Conservation (phyloP, 495 filamentous ascomycete species). For the Tuber aestivum region DNA sequence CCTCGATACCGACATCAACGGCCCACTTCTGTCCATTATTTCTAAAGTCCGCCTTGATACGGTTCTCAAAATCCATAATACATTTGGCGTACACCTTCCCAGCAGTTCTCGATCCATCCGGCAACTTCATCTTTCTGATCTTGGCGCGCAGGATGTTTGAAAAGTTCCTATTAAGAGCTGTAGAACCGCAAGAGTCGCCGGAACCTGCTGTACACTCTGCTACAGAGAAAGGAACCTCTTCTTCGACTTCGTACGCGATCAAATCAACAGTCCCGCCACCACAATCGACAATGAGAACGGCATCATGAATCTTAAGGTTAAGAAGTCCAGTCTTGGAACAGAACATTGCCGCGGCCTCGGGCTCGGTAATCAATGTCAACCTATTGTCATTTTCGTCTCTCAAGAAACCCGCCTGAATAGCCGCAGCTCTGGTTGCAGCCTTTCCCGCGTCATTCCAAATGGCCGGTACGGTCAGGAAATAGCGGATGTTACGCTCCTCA, state of each 20-base stretch:
- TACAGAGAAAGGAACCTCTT: conserved; percentile 70
- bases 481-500: conserved; percentile 71
- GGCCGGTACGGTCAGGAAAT: conserved; percentile 70
- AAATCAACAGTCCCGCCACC: conserved; percentile 75
- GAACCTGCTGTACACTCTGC: conserved; percentile 72
- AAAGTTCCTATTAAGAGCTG: conserved; percentile 74
- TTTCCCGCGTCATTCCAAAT: conserved; percentile 81
- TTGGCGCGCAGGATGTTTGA: conserved; percentile 74
- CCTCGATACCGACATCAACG: conserved; percentile 69
- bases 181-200: conserved; percentile 69
- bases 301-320: conserved; percentile 70
- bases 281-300: conserved; percentile 72
- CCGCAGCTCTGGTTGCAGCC: conserved; percentile 67
- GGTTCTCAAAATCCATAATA: conserved; percentile 80
- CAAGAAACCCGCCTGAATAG: conserved; percentile 70
- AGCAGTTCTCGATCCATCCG: conserved; percentile 67
- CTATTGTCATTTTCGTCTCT: conserved; percentile 72
- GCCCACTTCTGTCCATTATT: conserved; percentile 80
- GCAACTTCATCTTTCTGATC: conserved; percentile 78
- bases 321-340: conserved; percentile 71
- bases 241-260: conserved; percentile 75
- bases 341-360: conserved; percentile 72
- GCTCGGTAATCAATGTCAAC: conserved; percentile 68
- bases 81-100: conserved; percentile 76
- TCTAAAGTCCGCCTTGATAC: conserved; percentile 76